Conservation (phyloP, 257 asterid genomes). For the Ehretia macrophylla region DNA sequence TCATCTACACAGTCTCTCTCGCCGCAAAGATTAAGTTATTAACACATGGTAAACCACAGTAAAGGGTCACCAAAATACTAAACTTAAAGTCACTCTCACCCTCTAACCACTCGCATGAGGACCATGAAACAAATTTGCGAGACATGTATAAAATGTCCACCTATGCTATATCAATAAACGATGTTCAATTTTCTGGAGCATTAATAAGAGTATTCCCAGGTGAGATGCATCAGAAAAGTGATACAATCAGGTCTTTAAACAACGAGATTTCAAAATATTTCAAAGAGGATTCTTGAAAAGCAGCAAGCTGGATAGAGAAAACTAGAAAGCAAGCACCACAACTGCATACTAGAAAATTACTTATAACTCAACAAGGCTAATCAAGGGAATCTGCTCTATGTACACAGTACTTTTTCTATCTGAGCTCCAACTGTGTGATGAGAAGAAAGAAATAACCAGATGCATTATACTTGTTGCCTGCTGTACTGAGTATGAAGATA, state of each 20-base stretch:
- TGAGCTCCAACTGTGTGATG: too few species aligned
- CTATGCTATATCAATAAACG: too few species aligned
- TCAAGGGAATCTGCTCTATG: neutral
- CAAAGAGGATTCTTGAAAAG: neutral
- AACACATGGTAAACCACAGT: too few species aligned
- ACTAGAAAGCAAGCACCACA: neutral
- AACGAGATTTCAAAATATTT: neutral
- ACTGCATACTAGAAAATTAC: neutral
- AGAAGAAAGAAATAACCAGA: too few species aligned
- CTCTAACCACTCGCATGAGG: neutral
- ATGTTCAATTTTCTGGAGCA: neutral
- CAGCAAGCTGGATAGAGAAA: neutral
- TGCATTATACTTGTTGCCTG: neutral
- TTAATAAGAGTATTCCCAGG: neutral
- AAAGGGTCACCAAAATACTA: too few species aligned
- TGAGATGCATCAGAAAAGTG: too few species aligned
- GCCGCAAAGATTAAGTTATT: neutral
- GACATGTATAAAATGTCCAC: neutral
- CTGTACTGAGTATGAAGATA: neutral
- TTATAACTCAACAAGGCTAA: neutral
- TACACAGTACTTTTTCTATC: neutral
- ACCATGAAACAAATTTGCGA: neutral
- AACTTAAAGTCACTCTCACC: too few species aligned
- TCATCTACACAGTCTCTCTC: neutral
- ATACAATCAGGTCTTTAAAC: too few species aligned